Percentiles rank a stretch among this genome's conserved stretches.
Evolutionary conservation across 345 rosid species (phyloP).

Genomic region (Brassica incana): DNA sequence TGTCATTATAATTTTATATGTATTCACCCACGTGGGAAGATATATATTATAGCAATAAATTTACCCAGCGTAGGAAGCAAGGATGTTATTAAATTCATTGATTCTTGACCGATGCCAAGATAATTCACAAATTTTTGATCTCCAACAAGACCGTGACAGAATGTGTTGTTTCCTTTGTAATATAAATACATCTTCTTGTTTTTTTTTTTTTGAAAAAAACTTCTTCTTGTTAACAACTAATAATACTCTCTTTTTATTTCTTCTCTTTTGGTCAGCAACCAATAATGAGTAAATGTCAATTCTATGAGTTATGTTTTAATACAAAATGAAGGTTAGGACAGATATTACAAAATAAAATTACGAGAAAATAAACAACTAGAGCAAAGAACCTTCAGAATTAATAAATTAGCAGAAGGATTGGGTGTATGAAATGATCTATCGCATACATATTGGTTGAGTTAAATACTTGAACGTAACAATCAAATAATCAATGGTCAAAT

Average conservation of each 20-base stretch:
- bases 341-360: not conserved
- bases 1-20: not conserved
- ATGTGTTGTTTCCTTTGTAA: not conserved
- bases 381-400: not conserved
- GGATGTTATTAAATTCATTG: slow-evolving; percentile 5
- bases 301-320: not conserved
- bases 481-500: not conserved
- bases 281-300: not conserved
- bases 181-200: not conserved
- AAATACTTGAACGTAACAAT: not conserved
- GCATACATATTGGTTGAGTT: not conserved
- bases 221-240: not conserved
- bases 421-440: not conserved
- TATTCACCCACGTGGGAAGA: slow-evolving; percentile 11
- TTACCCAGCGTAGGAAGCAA: not conserved
- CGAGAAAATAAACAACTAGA: not conserved
- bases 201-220: too few relatives aligned
- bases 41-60: not conserved
- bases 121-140: not conserved
- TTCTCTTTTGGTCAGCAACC: not conserved
- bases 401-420: not conserved
- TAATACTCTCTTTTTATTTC: not conserved
- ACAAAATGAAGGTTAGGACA: not conserved
- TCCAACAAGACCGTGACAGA: not conserved
- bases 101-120: not conserved